Evolutionary conservation across 257 asterid species (phyloP), one percentile per base, ranked within the genome.

Genomic region (Gentiana macrophylla): DNA sequence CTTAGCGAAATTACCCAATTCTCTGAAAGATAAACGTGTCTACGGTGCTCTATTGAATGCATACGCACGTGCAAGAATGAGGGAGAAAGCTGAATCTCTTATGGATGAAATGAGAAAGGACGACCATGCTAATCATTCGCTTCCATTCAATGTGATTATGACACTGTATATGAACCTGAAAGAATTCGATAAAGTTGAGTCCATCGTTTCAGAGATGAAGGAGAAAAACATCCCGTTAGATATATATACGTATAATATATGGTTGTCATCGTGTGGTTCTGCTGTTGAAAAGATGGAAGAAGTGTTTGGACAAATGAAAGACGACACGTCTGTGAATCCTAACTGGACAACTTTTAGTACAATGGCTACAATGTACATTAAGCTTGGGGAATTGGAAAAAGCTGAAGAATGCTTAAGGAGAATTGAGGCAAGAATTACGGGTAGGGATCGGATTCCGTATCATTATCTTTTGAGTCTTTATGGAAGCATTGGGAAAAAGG

Each of bases 341-440:
- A 83, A 74, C 62, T 92, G 99, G 99, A 72, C 89, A 52, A 88
- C 99, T 6, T 92, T 67, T 64, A 76, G 95, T 75, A 83, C 97
- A 35, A 74, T 92, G 99, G 94, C 99, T 6, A 68, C 94, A 6
- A 38, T 76, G 73, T 88, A 81, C 61, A 74, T 86, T 47, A 83
- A 72, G 63, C 66, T 63, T 35, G 89, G 80, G 66, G 62, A 74
- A 24, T 11, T 76, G 52, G 82, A 66, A 59, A 92, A 92, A 70
- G 95, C 91, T 35, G 78, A 70, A 48, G 85, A 68, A 37, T 77
- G 71, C 74, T 68, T 92, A 62, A 88, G 62, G 72, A 72, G 67
- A 61, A 62, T 89, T 12, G 95, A 92, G 72, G 70, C 72, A 56
- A 71, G 76, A 74, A 70, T 88, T 62, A 84, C 86, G 0, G 86